Conservation (phyloP, 2,329 filamentous ascomycete species). For the Fusarium acutatum region DNA sequence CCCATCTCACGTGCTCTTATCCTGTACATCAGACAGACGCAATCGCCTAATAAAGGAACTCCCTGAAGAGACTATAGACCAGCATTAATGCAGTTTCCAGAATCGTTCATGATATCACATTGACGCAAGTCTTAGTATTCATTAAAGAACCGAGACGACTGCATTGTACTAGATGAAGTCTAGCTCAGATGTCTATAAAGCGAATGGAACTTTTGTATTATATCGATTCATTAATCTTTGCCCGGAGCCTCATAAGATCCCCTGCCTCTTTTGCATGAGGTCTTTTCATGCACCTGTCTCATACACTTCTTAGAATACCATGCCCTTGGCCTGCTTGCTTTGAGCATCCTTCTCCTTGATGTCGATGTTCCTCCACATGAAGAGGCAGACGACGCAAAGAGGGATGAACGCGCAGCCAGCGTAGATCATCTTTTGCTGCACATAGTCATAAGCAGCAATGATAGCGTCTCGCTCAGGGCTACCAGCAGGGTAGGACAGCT, state of each 20-base stretch:
- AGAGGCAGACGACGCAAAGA: slow-evolving; percentile 44
- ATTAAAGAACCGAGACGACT: background rate
- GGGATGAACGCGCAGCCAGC: slow-evolving; percentile 49
- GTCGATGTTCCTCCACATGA: slow-evolving; percentile 50
- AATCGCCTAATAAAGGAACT: background rate
- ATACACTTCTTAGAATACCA: slow-evolving; percentile 30
- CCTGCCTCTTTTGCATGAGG: background rate
- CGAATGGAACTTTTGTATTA: slow-evolving; percentile 14
- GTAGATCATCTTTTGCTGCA: slow-evolving; percentile 52
- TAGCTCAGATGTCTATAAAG: background rate
- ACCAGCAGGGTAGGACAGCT: slow-evolving; percentile 58
- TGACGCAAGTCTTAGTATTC: no score
- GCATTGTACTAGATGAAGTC: background rate
- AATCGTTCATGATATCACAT: background rate
- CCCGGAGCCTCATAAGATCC: background rate
- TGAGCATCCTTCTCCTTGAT: slow-evolving; percentile 46
- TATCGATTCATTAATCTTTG: slow-evolving; percentile 4
- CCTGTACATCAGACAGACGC: background rate
- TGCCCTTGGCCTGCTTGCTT: slow-evolving; percentile 44
- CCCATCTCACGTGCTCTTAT: background rate
- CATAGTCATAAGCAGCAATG: slow-evolving; percentile 61
- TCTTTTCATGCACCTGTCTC: background rate
- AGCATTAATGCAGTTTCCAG: background rate
- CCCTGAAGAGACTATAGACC: no score
- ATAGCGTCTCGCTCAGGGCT: slow-evolving; percentile 62